phyloP scores from a whole-genome alignment of 441 rosid species.

The Kokia cookei region DNA sequence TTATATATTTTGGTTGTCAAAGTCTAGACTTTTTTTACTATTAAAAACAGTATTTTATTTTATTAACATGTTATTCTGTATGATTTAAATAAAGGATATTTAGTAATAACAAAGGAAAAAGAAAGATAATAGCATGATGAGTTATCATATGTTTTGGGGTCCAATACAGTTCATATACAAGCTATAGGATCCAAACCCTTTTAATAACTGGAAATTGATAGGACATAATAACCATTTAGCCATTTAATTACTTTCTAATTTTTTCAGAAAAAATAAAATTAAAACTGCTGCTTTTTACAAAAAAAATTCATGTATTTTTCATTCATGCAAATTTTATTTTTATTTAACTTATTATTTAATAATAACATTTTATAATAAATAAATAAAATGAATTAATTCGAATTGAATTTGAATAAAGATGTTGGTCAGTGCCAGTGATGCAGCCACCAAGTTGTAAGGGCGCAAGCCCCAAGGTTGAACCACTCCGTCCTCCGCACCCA shows the following conservation, averaged over 20 bases:
- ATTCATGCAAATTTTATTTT: no score
- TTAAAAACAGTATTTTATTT: neutral
- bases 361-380: no score
- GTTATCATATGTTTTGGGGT: neutral
- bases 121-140: neutral
- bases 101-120: neutral
- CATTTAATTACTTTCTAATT: neutral
- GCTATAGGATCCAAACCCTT: neutral
- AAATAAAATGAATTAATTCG: no score
- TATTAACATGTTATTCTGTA: neutral
- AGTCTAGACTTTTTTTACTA: neutral
- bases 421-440: slow-evolving; percentile 7
- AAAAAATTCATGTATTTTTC: neutral
- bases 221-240: neutral
- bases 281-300: neutral
- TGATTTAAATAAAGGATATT: neutral
- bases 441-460: slow-evolving; percentile 1
- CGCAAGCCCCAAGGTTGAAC: slow-evolving; percentile 11
- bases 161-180: neutral
- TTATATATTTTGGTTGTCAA: neutral
- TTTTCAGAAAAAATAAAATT: neutral
- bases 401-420: no score
- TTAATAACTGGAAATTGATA: neutral
- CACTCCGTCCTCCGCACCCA: slow-evolving; percentile 6
- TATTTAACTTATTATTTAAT: no score